A percentile compares a stretch with the other conserved stretches of the same genome.
Conservation (phyloP, 1,284 basidiomycete species). For the Leccinum laetum region DNA sequence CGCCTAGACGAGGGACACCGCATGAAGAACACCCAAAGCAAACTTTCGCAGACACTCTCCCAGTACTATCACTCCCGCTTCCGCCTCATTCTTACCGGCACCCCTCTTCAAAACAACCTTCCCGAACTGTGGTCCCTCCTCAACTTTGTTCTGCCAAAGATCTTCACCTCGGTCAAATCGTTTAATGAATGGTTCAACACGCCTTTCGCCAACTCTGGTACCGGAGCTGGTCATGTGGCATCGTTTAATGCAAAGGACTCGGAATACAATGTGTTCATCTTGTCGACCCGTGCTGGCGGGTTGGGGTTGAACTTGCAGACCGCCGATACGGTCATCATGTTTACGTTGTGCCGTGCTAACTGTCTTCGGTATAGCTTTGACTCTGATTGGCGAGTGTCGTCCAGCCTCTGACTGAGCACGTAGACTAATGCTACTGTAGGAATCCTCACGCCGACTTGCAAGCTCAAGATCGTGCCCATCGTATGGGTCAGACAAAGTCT, state of each 20-base stretch:
- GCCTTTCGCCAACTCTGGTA: constrained; percentile 97
- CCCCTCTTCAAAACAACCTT: constrained; percentile 98
- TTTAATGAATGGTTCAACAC: constrained; percentile 99
- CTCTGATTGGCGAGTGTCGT: constrained; percentile 66
- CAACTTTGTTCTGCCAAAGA: constrained; percentile 97
- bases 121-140: constrained; percentile 98
- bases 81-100: constrained; percentile 97
- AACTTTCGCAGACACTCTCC: constrained; percentile 91
- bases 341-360: constrained; percentile 9
- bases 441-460: constrained; percentile 98
- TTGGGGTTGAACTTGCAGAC: constrained; percentile 98
- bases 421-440: constrained; percentile 40
- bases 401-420: not conserved
- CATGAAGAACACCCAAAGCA: constrained; percentile 99
- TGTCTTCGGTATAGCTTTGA: constrained; percentile 64
- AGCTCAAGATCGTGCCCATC: constrained; percentile 99
- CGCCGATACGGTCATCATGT: constrained; percentile 98
- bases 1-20: constrained; percentile 92
- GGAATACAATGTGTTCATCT: constrained; percentile 92
- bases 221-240: constrained; percentile 84
- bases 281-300: constrained; percentile 97
- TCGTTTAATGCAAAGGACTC: constrained; percentile 93
- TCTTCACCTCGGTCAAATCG: constrained; percentile 99
- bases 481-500: constrained; percentile 99
- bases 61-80: constrained; percentile 94